Evolutionary conservation across 768 basidiomycete genomes (phyloP), one percentile per base, ranked within the genome.

Genomic region (Cystofilobasidium ferigula): DNA sequence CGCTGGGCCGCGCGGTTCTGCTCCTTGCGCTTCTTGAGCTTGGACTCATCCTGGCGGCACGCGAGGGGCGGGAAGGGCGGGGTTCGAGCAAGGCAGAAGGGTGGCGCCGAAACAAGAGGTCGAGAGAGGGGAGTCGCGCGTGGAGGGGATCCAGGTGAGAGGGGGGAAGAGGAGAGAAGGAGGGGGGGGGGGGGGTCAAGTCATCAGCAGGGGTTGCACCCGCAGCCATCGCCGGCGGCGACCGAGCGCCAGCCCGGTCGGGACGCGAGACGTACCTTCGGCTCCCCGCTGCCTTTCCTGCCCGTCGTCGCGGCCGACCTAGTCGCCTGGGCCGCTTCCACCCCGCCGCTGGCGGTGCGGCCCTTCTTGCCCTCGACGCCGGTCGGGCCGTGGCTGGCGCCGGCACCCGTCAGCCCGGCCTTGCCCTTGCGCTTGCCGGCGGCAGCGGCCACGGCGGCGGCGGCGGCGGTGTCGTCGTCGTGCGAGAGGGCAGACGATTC

Each of bases 1-100:
- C 94, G 85, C 77, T 99, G 95, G 9, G 94, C 94, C 3, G 92
- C 64, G 63, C 94, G 82, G 72, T 99, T 99, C 78, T 98, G 94
- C 71, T 97, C 89, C 78, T 98, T 98, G 69, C 94, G 85, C 74
- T 94, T 93, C 69, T 88, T 69, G 6, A 90, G 77, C 28, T 88
- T 82, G 6, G 80, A 76, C 72, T 89, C 88, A 70, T 92, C 89
- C 77, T 88, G 56, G 35, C 30, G 43, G 28, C 1, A n/a, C n/a
- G n/a, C n/a, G n/a, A n/a, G n/a, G n/a, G n/a, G n/a, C n/a, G n/a
- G 20, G 6, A 40, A 42, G 26, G 20, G 28, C 26, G 26, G 28
- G 45, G 16, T 24, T 28, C 2, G 2, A 2, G 45, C 22, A 14
- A 13, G 38, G 3, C 32, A 3, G 57, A 58, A 16, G 24, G 62